Evolutionary conservation across 1,139 yeast species (phyloP).

Genomic region (Magnusiomyces tetraspermus): DNA sequence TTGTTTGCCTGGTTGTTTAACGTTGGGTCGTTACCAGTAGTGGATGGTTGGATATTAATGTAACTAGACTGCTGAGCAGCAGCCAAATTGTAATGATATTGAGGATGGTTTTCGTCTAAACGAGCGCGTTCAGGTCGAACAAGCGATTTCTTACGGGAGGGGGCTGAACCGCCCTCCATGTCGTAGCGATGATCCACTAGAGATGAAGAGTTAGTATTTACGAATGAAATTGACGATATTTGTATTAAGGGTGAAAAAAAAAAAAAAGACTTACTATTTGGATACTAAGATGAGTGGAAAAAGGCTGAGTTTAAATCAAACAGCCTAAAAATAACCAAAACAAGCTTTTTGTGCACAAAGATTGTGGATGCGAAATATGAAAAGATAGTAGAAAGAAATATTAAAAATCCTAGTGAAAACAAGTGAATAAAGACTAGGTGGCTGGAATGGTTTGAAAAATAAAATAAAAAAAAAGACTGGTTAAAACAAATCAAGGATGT

Average conservation of each 20-base stretch:
- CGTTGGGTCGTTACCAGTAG: slow-evolving; percentile 69
- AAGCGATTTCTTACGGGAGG: slow-evolving; percentile 49
- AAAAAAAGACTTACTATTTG: no score
- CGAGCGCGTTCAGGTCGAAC: slow-evolving; percentile 75
- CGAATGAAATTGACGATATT: background rate
- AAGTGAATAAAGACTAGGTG: no score
- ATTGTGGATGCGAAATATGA: no score
- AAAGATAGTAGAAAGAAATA: no score
- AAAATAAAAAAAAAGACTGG: no score
- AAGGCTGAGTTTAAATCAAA: no score
- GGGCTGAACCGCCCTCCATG: background rate
- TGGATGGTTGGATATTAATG: slow-evolving; percentile 53
- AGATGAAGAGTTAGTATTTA: background rate
- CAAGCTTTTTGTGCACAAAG: no score
- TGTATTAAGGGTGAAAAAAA: background rate
- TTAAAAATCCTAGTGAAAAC: no score
- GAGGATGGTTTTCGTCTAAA: slow-evolving; percentile 58
- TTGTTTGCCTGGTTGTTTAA: slow-evolving; percentile 32
- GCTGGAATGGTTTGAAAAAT: no score
- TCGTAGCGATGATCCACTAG: slow-evolving; percentile 3
- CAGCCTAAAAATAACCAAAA: no score
- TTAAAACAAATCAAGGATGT: no score
- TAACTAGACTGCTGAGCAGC: slow-evolving; percentile 58
- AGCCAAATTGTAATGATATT: slow-evolving; percentile 63
- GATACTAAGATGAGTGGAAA: no score